phyloP scores from a whole-genome alignment of 2,329 filamentous ascomycete genomes.

The Anisogramma anomala region DNA sequence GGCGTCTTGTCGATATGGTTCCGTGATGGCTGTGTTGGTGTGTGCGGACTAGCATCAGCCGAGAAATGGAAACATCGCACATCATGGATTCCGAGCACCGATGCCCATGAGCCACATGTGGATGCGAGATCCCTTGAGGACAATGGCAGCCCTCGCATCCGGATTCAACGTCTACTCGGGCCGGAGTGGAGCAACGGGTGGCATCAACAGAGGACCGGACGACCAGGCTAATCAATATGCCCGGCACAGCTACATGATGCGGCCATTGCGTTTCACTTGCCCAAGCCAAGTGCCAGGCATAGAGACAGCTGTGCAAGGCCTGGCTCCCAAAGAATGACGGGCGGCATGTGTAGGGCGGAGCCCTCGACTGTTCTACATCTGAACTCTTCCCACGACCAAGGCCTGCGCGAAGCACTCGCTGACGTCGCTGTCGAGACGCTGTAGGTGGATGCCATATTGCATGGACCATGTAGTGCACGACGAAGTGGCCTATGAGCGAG shows the following conservation, averaged over 20 bases:
- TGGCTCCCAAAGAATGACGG: not conserved
- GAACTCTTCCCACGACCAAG: too few species aligned
- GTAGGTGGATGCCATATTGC: too few species aligned
- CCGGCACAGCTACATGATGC: too few species aligned
- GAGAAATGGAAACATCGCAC: slow-evolving; percentile 13
- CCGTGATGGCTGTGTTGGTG: slow-evolving; percentile 14
- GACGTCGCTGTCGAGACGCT: too few species aligned
- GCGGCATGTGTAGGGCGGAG: too few species aligned
- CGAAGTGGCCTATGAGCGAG: too few species aligned
- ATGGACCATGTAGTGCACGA: too few species aligned
- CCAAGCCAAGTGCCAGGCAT: not conserved
- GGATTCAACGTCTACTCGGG: not conserved
- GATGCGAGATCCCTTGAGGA: too few species aligned
- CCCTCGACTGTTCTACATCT: too few species aligned
- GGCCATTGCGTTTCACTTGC: not conserved
- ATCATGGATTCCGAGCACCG: not conserved
- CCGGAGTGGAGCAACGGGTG: not conserved
- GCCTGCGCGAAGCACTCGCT: too few species aligned
- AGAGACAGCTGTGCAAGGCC: not conserved
- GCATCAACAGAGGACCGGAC: not conserved
- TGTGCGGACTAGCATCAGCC: slow-evolving; percentile 15
- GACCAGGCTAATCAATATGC: not conserved
- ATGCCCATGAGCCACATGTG: too few species aligned
- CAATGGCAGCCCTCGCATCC: too few species aligned
- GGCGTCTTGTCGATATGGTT: slow-evolving; percentile 13